Percentiles rank a stretch among this genome's conserved stretches.
phyloP scores from a whole-genome alignment of 176 grass and related monocot genomes.

The Phragmites australis region DNA sequence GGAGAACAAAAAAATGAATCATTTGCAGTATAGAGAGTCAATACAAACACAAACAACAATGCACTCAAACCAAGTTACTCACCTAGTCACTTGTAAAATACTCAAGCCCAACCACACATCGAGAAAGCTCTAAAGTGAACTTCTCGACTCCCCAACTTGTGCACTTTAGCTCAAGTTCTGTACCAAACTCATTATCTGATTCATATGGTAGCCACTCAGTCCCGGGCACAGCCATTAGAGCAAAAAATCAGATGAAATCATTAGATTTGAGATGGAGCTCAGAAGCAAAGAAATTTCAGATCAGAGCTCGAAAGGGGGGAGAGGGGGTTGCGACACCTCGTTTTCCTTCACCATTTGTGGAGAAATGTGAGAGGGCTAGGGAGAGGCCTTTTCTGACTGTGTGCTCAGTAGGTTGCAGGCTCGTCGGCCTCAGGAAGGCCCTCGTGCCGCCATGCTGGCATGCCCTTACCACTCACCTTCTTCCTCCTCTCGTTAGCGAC shows the following conservation, averaged over 20 bases:
- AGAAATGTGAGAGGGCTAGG: neutral
- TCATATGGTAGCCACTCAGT: neutral
- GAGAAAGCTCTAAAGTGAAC: slow-evolving; percentile 25
- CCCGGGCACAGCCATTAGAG: no score
- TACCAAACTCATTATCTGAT: slow-evolving; percentile 27
- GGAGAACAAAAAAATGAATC: neutral
- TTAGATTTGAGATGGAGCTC: no score
- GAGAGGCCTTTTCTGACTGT: neutral
- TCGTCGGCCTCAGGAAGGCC: slow-evolving; percentile 12
- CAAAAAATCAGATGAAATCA: no score
- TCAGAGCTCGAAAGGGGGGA: no score
- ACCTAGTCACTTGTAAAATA: slow-evolving; percentile 33
- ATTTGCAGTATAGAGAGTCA: neutral
- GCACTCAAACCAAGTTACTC: neutral
- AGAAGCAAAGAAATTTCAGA: no score
- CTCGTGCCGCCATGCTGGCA: neutral
- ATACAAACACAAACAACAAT: slow-evolving; percentile 12
- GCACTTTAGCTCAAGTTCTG: slow-evolving; percentile 10
- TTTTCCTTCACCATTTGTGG: neutral
- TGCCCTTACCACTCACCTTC: no score
- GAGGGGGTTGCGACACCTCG: neutral
- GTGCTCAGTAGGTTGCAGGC: neutral
- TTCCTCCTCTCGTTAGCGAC: no score
- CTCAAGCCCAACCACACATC: slow-evolving; percentile 26
- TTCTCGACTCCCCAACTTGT: slow-evolving; percentile 15